phyloP scores from a whole-genome alignment of 768 basidiomycete species.

The Hygrophorus pudorinus region DNA sequence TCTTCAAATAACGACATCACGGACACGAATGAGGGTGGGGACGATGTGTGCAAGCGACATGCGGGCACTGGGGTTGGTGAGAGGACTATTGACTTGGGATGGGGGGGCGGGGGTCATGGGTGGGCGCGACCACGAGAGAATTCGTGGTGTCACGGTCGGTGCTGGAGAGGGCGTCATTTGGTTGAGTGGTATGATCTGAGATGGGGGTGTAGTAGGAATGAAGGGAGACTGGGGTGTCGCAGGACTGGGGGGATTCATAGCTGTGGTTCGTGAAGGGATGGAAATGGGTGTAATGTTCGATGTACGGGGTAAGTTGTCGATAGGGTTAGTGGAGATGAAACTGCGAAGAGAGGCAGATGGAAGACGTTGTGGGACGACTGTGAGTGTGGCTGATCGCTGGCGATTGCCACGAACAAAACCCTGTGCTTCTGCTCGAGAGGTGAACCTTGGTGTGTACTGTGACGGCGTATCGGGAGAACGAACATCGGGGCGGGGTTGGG shows the following conservation, averaged over 20 bases:
- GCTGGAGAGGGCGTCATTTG: constrained; percentile 37
- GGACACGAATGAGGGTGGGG: constrained; percentile 34
- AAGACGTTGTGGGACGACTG: constrained; percentile 7
- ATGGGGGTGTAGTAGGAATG: constrained; percentile 8
- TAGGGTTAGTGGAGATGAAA: constrained; percentile 13
- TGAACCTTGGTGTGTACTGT: constrained; percentile 5
- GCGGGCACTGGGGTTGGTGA: constrained; percentile 50
- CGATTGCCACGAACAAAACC: constrained; percentile 9
- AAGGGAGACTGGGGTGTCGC: constrained; percentile 14
- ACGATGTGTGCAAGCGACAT: constrained; percentile 43
- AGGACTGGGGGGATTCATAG: constrained; percentile 11
- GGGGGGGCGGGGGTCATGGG: constrained; percentile 19
- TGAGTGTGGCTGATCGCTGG: constrained; percentile 12
- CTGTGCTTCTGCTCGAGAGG: constrained; percentile 5
- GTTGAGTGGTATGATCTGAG: constrained; percentile 13
- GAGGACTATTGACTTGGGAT: constrained; percentile 30
- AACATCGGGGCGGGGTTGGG: neutral
- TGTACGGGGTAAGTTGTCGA: constrained; percentile 16
- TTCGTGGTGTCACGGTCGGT: constrained; percentile 43
- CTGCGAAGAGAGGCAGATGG: neutral
- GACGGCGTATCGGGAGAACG: neutral
- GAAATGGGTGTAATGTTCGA: constrained; percentile 28
- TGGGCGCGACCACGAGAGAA: constrained; percentile 43
- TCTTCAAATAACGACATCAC: constrained; percentile 27
- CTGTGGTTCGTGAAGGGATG: constrained; percentile 17